A percentile compares a stretch with the other conserved stretches of the same genome.
Conservation (phyloP, 192 early-diverging fungal species). For the Entomortierella parvispora region DNA sequence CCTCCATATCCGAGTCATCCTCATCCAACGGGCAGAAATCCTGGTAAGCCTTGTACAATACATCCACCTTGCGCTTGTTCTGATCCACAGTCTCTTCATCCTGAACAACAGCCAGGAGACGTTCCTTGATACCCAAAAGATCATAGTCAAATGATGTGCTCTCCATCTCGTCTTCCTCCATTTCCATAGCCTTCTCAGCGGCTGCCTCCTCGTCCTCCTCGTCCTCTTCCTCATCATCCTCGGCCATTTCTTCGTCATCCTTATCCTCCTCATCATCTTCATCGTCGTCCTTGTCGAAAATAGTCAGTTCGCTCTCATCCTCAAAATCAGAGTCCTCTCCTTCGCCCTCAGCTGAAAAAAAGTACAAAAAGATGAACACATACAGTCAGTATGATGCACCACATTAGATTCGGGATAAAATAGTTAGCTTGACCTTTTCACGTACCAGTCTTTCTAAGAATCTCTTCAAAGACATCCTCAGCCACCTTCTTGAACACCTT, state of each 20-base stretch:
- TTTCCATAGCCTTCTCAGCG: conserved; percentile 23
- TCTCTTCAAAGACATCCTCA: conserved; percentile 56
- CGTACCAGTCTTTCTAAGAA: conserved; percentile 52
- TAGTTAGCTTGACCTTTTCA: background rate
- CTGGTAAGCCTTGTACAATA: conserved; percentile 37
- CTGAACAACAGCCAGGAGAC: conserved; percentile 5
- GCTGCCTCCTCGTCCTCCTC: conserved; percentile 29
- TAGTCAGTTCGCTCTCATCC: conserved; percentile 31
- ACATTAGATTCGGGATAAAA: conserved; percentile 14
- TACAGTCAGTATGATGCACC: background rate
- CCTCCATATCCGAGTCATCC: conserved; percentile 23
- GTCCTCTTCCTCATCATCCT: conserved; percentile 52
- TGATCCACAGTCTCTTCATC: conserved; percentile 39
- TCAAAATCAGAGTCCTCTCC: conserved; percentile 46
- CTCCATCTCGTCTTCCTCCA: conserved; percentile 38
- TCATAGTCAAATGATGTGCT: conserved; percentile 48
- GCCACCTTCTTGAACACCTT: conserved; percentile 60
- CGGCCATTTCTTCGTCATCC: conserved; percentile 44
- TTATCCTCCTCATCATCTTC: conserved; percentile 45
- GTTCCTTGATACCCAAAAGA: conserved; percentile 43
- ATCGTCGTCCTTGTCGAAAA: conserved; percentile 33
- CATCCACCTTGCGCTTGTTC: conserved; percentile 41
- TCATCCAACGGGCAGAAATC: conserved; percentile 47
- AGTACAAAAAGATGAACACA: background rate
- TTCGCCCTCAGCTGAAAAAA: conserved; percentile 35